Base-by-base conservation (phyloP, 768 basidiomycete genomes). In the Mycena polygramma region DNA sequence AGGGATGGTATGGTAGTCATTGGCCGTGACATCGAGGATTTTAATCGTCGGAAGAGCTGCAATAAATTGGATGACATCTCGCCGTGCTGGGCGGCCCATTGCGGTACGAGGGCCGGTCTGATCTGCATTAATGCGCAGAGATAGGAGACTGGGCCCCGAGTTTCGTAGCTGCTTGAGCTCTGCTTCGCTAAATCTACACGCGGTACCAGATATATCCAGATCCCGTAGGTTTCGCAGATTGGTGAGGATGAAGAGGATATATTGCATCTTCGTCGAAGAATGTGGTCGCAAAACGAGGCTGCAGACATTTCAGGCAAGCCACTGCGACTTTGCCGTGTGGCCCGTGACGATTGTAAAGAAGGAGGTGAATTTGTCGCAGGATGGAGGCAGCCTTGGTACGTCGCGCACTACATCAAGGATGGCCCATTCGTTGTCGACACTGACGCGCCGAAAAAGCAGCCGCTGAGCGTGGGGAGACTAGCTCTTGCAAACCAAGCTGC, bases 141-240 rank as follows among this genome's bases (percentile, higher is more conserved):
- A 65, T 14, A 45, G 63, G 15, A 65, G 37, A 13, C n/a, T 30
- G 30, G 30, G 53, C 6, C 45, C 30, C 10, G n/a, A 48, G 35
- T 36, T 13, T 10, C 30, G 54, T 5, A 65, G 55, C n/a, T 49
- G 63, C 41, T 9, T 6, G 7, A 65, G 35, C 35, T 49, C 43
- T 9, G 8, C 45, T 0, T 65, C 43, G 35, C 19, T 57, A 11
- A 57, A 65, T 14, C n/a, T 13, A n/a, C 41, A 45, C 45, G 20
- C 41, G 6, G 11, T 1, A 1, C 43, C 43, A 14, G 35, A 19
- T 5, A 64, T 46, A 26, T 63, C 24, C 45, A 65, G 45, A 13
- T 65, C 63, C 41, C 20, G 53, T 52, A 65, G 54, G 10, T 65
- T 65, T 36, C 37, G 63, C 5, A 65, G 45, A 17, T 35, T 55